Evolutionary conservation across 2,329 filamentous ascomycete genomes (phyloP), one percentile per base, ranked within the genome.

Genomic region (Sporothrix curviconia): DNA sequence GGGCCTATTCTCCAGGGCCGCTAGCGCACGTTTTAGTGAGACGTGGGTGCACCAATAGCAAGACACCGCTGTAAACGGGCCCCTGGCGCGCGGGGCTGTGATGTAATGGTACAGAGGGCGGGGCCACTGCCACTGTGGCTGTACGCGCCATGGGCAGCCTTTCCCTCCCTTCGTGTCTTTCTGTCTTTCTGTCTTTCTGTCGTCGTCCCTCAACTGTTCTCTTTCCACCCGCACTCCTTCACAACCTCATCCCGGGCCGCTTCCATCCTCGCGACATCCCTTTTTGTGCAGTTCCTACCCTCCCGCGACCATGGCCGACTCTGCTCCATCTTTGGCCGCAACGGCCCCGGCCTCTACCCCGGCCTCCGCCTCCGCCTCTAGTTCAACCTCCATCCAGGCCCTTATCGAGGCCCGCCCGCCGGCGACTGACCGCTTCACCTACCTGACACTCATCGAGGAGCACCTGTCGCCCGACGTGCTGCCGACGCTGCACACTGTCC

Each of bases 401-500:
- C 74, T 81, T 59, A 67, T 71, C 47, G 77, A 80, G 62, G 75
- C 77, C 43, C 72, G 72, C 25, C 78, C 78, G 7, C 78, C 78
- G 3, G 74, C 75, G 19, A 79, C 77, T 37, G 88, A 92, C 68
- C 79, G 81, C 61, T 81, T 91, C 66, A 90, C 87, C 22, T 92
- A 91, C 70, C 79, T 92, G 56, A 90, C 87, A 57, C 84, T 92
- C 61, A 74, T 92, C 66, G 86, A 90, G 69, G 83, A 87, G 70
- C 86, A 88, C 63, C 76, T 91, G 46, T 83, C 79, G 5, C 78
- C 82, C 17, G 83, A 85, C 59, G 78, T 86, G 60, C 74, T 92
- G 43, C 85, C 87, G 1, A 74, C 81, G 3, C 76, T 92, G 46
- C 81, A 90, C 64, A 78, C 85, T 22, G 82, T 72, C 43, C 64